phyloP scores from a whole-genome alignment of 257 asterid species.

The Nicotiana benthamiana region DNA sequence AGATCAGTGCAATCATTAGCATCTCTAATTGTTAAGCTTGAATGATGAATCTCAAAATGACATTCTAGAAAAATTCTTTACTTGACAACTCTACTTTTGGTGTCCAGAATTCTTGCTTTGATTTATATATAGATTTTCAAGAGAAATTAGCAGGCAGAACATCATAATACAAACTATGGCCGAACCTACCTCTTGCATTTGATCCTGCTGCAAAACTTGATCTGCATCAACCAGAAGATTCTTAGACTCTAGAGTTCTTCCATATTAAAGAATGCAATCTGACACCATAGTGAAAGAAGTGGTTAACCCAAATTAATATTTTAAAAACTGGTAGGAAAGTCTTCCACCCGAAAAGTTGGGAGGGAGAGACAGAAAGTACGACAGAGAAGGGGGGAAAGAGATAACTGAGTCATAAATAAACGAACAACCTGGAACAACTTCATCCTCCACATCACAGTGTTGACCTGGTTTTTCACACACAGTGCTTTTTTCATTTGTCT shows the following conservation, averaged over 20 bases:
- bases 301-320: background rate
- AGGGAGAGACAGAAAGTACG: background rate
- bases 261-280: background rate
- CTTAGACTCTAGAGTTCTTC: background rate
- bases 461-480: background rate
- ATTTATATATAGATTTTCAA: background rate
- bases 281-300: background rate
- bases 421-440: slow-evolving; percentile 1
- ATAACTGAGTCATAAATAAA: background rate
- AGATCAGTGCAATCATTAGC: too few relatives aligned
- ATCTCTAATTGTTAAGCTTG: background rate
- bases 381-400: background rate
- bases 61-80: background rate
- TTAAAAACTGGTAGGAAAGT: background rate
- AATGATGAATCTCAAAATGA: background rate
- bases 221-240: slow-evolving; percentile 7
- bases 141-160: background rate
- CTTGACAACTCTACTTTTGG: background rate
- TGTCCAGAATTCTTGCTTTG: background rate
- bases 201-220: slow-evolving; percentile 8
- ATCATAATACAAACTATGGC: background rate
- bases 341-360: background rate
- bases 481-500: background rate
- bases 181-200: slow-evolving; percentile 7
- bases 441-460: background rate